These are phyloP conservation scores for Coemansia sp. DNA, from an alignment of 192 early-diverging fungal genomes.

Conservation along the genomic window DNA sequence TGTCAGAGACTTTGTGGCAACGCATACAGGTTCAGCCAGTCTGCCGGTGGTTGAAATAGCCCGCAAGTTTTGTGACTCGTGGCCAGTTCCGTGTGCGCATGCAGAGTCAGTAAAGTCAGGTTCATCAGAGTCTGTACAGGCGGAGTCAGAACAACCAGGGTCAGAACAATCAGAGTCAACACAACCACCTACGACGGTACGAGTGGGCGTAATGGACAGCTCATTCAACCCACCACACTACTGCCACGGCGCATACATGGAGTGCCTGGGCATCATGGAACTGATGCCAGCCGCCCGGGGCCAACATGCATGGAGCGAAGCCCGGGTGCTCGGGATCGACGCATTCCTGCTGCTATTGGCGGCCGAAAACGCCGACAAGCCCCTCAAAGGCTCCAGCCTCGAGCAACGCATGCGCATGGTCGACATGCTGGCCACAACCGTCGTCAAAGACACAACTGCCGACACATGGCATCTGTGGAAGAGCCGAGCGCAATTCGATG, in stretches of 20 bases:
- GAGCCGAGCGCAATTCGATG: conserved; percentile 26
- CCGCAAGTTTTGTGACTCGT: conserved; percentile 31
- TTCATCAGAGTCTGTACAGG: background rate
- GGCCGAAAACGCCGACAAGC: conserved; percentile 71
- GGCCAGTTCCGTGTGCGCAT: conserved; percentile 18
- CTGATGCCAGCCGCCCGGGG: conserved; percentile 14
- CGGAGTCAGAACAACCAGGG: background rate
- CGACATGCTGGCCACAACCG: conserved; percentile 55
- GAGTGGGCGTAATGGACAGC: conserved; percentile 66
- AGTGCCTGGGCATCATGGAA: conserved; percentile 34
- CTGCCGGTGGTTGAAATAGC: conserved; percentile 25
- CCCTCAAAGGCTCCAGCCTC: conserved; percentile 53
- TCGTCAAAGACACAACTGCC: conserved; percentile 33
- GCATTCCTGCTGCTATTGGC: conserved; percentile 64
- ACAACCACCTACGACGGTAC: conserved; percentile 8
- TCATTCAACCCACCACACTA: conserved; percentile 74
- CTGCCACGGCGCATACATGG: conserved; percentile 50
- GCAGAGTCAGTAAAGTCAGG: background rate
- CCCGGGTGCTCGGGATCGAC: conserved; percentile 54
- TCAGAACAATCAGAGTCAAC: background rate
- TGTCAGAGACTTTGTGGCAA: conserved; percentile 26
- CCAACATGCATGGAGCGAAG: conserved; percentile 1
- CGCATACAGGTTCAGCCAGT: background rate
- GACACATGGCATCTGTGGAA: conserved; percentile 53
- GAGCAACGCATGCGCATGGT: conserved; percentile 73